Percentiles rank a stretch among this genome's conserved stretches.
Conservation (phyloP, 352 stramenopile species). For the Phytophthora quininea region DNA sequence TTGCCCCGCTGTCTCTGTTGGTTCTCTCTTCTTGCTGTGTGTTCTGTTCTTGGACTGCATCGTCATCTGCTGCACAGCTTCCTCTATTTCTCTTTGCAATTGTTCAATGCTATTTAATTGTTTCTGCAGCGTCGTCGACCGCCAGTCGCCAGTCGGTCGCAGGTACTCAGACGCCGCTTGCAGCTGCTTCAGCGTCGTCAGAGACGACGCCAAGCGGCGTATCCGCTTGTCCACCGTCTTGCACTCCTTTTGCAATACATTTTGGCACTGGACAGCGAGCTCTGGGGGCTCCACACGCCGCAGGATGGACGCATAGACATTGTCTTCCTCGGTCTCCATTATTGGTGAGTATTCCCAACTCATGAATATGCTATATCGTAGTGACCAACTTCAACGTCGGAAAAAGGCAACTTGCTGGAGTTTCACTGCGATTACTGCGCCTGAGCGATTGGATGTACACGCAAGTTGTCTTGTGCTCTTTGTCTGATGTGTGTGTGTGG, state of each 20-base stretch:
- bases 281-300: slow-evolving; percentile 27
- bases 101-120: slow-evolving; percentile 18
- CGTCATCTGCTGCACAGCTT: not conserved
- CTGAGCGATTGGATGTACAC: too few relatives aligned
- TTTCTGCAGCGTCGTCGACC: slow-evolving; percentile 4
- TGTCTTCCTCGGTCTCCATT: slow-evolving; percentile 20
- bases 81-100: not conserved
- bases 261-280: slow-evolving; percentile 23
- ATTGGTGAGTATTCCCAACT: not conserved
- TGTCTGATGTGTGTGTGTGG: not conserved
- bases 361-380: not conserved
- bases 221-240: slow-evolving; percentile 10
- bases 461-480: too few relatives aligned
- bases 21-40: slow-evolving; percentile 10
- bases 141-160: slow-evolving; percentile 27
- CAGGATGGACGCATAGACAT: slow-evolving; percentile 45
- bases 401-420: too few relatives aligned
- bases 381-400: too few relatives aligned
- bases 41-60: too few relatives aligned
- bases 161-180: slow-evolving; percentile 28
- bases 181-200: slow-evolving; percentile 34
- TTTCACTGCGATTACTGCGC: too few relatives aligned
- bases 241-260: slow-evolving; percentile 23
- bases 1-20: slow-evolving; percentile 3
- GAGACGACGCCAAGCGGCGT: slow-evolving; percentile 10